These are phyloP conservation scores for Aspergillus piperis DNA, from an alignment of 2,329 filamentous ascomycete genomes.

Conservation along the genomic window DNA sequence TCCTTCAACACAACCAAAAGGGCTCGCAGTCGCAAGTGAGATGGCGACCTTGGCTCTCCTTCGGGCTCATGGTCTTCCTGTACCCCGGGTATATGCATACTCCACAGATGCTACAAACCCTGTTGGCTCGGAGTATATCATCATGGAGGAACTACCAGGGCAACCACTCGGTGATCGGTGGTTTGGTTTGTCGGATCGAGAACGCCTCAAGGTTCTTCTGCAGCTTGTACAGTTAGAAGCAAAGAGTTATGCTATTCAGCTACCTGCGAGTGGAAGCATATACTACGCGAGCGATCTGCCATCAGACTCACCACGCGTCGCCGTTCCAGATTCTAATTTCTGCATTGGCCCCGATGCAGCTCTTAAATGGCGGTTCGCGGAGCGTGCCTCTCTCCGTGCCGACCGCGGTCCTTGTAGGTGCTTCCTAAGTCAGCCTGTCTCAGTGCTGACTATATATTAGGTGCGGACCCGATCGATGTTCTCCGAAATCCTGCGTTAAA, in stretches of 20 bases:
- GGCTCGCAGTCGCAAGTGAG: not conserved
- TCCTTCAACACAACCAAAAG: not conserved
- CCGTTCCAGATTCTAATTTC: not conserved
- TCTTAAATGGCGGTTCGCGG: not conserved
- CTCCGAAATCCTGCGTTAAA: conserved; percentile 2
- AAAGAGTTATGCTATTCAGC: not conserved
- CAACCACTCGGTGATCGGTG: not conserved
- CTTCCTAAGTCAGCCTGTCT: not conserved
- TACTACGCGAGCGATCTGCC: conserved; percentile 2
- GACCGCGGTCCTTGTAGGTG: conserved; percentile 3
- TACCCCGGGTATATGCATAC: conserved; percentile 1
- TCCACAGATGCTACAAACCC: conserved; percentile 1
- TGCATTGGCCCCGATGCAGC: conserved; percentile 1
- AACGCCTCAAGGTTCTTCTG: conserved; percentile 5
- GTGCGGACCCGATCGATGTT: not conserved
- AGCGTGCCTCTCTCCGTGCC: not conserved
- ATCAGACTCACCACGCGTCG: conserved; percentile 4
- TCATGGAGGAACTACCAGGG: conserved; percentile 9
- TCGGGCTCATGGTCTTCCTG: conserved; percentile 1
- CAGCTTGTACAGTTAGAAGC: conserved; percentile 5
- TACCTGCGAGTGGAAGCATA: conserved; percentile 8
- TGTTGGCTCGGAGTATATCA: conserved; percentile 7
- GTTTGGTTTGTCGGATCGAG: conserved; percentile 2
- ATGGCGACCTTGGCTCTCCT: conserved; percentile 3
- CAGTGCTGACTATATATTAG: not conserved